phyloP scores from a whole-genome alignment of 257 asterid genomes.

The Linderniella brevidens region DNA sequence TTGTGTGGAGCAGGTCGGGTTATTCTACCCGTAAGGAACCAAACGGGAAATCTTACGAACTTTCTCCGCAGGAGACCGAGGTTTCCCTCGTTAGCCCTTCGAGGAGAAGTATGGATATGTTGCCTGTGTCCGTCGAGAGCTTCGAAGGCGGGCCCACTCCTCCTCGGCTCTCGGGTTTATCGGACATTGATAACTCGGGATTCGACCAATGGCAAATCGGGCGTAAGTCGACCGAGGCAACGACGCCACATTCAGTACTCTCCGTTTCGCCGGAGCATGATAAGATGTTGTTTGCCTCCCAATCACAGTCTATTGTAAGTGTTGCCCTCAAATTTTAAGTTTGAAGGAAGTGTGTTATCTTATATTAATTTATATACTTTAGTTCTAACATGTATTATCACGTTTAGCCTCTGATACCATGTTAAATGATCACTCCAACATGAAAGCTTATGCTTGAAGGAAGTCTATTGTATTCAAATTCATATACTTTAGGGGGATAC shows the following conservation, averaged over 20 bases:
- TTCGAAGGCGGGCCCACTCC: conserved; percentile 45
- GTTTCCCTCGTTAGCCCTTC: conserved; percentile 49
- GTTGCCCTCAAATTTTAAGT: background rate
- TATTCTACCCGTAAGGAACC: conserved; percentile 60
- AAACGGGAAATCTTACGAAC: conserved; percentile 60
- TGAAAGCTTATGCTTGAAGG: too few relatives aligned
- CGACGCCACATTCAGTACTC: conserved; percentile 28
- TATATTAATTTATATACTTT: too few relatives aligned
- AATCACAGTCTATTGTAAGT: conserved; percentile 34
- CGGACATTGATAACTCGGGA: conserved; percentile 36
- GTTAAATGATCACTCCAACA: too few relatives aligned
- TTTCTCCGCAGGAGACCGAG: conserved; percentile 55
- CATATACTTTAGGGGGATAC: too few relatives aligned
- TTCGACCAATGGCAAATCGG: conserved; percentile 30
- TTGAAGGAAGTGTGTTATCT: too few relatives aligned
- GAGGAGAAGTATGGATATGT: background rate
- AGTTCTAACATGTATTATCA: too few relatives aligned
- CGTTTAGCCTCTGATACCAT: too few relatives aligned
- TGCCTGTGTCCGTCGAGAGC: conserved; percentile 36
- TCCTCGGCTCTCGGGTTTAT: conserved; percentile 61
- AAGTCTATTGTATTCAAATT: too few relatives aligned
- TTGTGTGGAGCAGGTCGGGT: conserved; percentile 55
- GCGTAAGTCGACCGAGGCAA: conserved; percentile 39
- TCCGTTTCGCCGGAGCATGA: conserved; percentile 34
- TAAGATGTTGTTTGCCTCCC: conserved; percentile 7